Conservation (phyloP, 176 grass and related monocot genomes). For the Carex cristatella region DNA sequence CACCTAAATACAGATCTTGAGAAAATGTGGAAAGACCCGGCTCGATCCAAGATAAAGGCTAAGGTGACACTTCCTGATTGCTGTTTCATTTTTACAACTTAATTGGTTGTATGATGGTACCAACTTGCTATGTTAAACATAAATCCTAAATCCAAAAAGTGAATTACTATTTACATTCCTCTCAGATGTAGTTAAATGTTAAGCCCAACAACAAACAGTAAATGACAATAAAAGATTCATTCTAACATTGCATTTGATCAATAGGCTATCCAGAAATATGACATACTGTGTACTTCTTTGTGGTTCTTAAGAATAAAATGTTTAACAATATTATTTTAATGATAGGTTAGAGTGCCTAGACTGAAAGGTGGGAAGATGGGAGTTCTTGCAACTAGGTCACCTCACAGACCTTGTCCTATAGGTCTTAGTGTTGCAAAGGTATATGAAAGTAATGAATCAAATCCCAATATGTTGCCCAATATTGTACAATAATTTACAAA, state of each 20-base stretch:
- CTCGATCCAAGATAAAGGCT: constrained; percentile 82
- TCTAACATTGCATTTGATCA: neutral
- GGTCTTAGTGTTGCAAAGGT: constrained; percentile 95
- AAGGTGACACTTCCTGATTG: constrained; percentile 43
- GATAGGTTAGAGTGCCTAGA: constrained; percentile 89
- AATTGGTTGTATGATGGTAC: neutral
- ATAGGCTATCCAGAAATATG: neutral
- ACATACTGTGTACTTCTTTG: constrained; percentile 1
- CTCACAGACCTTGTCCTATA: constrained; percentile 89
- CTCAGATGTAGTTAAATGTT: neutral
- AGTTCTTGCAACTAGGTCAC: constrained; percentile 76
- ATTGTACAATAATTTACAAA: neutral
- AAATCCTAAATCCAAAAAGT: neutral
- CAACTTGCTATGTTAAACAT: neutral
- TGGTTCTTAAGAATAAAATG: neutral
- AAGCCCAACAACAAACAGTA: neutral
- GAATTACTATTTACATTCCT: neutral
- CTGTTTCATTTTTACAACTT: neutral
- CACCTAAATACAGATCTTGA: constrained; percentile 92
- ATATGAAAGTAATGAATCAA: constrained; percentile 12
- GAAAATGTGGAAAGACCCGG: constrained; percentile 84
- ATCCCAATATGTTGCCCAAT: neutral
- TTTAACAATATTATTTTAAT: constrained; percentile 11
- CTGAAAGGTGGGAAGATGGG: constrained; percentile 89
- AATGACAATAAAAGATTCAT: neutral